Conservation (phyloP, 176 grass and related monocot genomes). For the Luzula sylvatica region DNA sequence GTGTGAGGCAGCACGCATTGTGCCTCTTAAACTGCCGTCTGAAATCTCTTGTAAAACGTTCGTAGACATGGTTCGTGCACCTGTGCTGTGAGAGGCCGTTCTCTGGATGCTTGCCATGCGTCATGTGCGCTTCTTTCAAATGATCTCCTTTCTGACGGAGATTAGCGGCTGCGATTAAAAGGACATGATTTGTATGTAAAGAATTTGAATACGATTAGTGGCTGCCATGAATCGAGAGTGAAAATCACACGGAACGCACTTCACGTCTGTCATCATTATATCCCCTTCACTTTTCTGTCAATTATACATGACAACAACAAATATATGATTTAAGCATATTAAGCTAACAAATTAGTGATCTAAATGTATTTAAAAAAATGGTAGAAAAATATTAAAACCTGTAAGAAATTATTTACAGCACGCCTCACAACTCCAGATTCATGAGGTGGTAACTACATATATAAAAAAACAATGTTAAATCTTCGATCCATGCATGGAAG, state of each 20-base stretch:
- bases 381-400: too few species aligned
- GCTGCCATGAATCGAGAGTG: constrained; percentile 89
- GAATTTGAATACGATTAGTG: not conserved
- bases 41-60: too few species aligned
- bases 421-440: constrained; percentile 82
- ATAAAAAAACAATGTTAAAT: too few species aligned
- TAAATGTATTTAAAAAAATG: too few species aligned
- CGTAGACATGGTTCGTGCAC: constrained; percentile 66
- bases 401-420: constrained; percentile 91
- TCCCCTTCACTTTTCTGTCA: constrained; percentile 93
- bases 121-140: too few species aligned
- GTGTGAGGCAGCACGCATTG: too few species aligned
- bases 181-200: not conserved
- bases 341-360: not conserved
- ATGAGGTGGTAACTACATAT: constrained; percentile 76
- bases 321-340: constrained; percentile 1
- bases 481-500: too few species aligned
- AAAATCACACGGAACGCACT: constrained; percentile 64
- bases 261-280: constrained; percentile 82
- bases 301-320: constrained; percentile 16
- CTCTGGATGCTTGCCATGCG: constrained; percentile 65
- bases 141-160: too few species aligned
- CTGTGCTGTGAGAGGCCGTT: constrained; percentile 43
- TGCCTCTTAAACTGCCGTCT: too few species aligned
- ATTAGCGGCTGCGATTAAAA: too few species aligned